Base-by-base conservation (phyloP, 106 monocot genomes). In the Platanthera guangdongensis region DNA sequence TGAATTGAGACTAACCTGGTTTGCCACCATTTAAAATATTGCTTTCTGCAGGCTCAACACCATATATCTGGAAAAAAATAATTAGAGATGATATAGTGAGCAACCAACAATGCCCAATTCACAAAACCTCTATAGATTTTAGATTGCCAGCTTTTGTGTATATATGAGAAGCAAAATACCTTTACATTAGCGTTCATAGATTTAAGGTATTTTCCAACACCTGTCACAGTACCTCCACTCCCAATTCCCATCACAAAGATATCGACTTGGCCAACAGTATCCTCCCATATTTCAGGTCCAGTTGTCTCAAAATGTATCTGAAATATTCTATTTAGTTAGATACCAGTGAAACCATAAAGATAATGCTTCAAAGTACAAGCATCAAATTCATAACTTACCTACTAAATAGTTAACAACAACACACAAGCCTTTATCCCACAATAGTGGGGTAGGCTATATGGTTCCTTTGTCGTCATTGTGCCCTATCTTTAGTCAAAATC, bases 191-290 rank as follows among this genome's bases (percentile, higher is more conserved):
- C 92, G 79, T 95, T 95, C 86, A 80, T 88, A 15, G 89, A 89
- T 80, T 95, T 95, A 62, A 95, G 95, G 60, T 92, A 95, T 77
- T 77, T 87, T 46, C 95, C 95, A 73, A 95, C 95, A 76, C 95
- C 95, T 59, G 88, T 88, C 9, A 95, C 90, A 59, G 95, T 95
- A 45, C 95, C 95, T 25, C 95, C 95, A 70, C 90, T 95, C 16
- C 95, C 95, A 30, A 95, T 95, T 77, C 95, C 90, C 90, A 90
- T 90, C 21, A 95, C 90, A 71, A 95, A 92, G 47, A 95, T 88
- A 53, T 92, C 95, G 0, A 95, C 92, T 83, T 92, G 84, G 21
- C 95, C 92, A 8, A 83, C 3, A 51, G 92, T 90, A 50, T 92
- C 90, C 50, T 95, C 89, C 95, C 95, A 95, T 49, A 95, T 95